phyloP scores from a whole-genome alignment of 1,139 yeast genomes.

The Petasospora rhodanensis region DNA sequence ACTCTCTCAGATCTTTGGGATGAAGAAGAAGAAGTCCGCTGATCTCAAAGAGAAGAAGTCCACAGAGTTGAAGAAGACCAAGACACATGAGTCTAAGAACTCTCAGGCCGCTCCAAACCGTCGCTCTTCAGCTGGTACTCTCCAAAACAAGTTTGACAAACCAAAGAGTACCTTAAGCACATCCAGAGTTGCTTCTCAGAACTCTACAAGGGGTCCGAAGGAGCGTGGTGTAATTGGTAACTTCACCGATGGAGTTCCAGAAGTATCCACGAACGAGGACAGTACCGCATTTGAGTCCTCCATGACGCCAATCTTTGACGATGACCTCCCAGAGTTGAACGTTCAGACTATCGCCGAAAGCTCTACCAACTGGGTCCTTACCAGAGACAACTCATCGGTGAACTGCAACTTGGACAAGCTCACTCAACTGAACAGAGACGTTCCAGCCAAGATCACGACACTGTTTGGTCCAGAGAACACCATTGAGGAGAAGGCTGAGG shows the following conservation, averaged over 20 bases:
- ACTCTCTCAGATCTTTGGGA: constrained; percentile 16
- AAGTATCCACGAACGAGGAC: constrained; percentile 16
- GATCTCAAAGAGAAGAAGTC: neutral
- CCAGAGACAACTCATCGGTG: constrained; percentile 22
- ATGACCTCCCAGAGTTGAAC: constrained; percentile 8
- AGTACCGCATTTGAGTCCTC: constrained; percentile 21
- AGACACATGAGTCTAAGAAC: neutral
- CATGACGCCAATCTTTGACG: constrained; percentile 22
- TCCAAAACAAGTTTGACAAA: constrained; percentile 6
- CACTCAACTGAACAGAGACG: constrained; percentile 4
- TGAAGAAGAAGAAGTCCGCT: constrained; percentile 6
- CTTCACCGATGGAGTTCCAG: constrained; percentile 12
- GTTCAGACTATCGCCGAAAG: constrained; percentile 6
- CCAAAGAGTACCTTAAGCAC: neutral
- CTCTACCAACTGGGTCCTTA: constrained; percentile 15
- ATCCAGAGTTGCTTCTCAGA: constrained; percentile 3
- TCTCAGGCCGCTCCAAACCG: too few species aligned
- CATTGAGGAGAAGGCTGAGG: too few species aligned
- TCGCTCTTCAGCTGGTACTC: neutral
- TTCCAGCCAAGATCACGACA: neutral
- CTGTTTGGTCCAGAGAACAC: constrained; percentile 2
- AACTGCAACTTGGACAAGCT: constrained; percentile 11
- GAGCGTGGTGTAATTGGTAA: neutral
- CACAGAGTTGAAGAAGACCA: neutral
- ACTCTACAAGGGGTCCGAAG: neutral